phyloP scores from a whole-genome alignment of 2,329 filamentous ascomycete genomes.

The Aspergillus floridensis region DNA sequence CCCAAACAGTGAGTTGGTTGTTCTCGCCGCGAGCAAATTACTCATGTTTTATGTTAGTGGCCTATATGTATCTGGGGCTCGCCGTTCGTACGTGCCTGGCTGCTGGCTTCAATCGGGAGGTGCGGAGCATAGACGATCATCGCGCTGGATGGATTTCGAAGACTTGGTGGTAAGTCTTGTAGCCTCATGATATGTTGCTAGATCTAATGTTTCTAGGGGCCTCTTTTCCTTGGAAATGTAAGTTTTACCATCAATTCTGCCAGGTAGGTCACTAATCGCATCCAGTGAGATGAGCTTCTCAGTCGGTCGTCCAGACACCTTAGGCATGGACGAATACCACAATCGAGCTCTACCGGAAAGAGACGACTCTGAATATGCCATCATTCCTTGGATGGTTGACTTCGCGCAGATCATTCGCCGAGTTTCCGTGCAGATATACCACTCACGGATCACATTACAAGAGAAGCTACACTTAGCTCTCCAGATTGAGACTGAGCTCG shows the following conservation, averaged over 20 bases:
- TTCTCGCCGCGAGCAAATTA: too few species aligned
- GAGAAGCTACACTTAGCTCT: slow-evolving; percentile 37
- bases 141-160: slow-evolving; percentile 42
- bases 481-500: slow-evolving; percentile 37
- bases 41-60: slow-evolving; percentile 30
- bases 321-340: slow-evolving; percentile 51
- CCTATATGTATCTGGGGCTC: slow-evolving; percentile 51
- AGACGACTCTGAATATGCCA: slow-evolving; percentile 37
- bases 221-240: slow-evolving; percentile 48
- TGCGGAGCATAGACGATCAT: slow-evolving; percentile 32
- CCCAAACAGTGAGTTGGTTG: slow-evolving; percentile 41
- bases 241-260: slow-evolving; percentile 1
- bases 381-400: slow-evolving; percentile 43
- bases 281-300: slow-evolving; percentile 49
- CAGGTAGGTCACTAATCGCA: not conserved
- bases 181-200: not conserved
- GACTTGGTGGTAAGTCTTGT: slow-evolving; percentile 46
- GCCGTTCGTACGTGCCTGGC: slow-evolving; percentile 49
- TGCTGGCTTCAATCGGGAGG: slow-evolving; percentile 49
- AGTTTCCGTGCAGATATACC: slow-evolving; percentile 43
- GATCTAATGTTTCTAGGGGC: slow-evolving; percentile 31
- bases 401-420: slow-evolving; percentile 42
- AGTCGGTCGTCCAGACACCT: slow-evolving; percentile 49
- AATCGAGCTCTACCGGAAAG: slow-evolving; percentile 42
- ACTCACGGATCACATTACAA: slow-evolving; percentile 32